These are phyloP conservation scores for Dissophora ornata DNA, from an alignment of 192 early-diverging fungal genomes.

Conservation along the genomic window DNA sequence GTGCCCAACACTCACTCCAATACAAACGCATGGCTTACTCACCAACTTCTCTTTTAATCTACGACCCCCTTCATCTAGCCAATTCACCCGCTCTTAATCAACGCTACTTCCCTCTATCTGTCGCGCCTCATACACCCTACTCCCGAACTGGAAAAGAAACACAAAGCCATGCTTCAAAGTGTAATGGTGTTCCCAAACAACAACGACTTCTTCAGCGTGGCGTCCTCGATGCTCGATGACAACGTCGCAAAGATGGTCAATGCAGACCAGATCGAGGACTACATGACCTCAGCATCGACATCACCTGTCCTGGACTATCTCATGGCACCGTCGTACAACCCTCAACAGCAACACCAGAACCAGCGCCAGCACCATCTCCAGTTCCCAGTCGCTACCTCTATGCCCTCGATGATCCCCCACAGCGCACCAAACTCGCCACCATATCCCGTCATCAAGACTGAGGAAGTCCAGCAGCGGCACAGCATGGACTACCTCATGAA, in stretches of 20 bases:
- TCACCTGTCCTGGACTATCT: constrained; percentile 45
- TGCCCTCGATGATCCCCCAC: constrained; percentile 23
- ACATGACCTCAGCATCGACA: constrained; percentile 25
- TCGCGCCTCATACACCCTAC: neutral
- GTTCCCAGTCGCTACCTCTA: constrained; percentile 5
- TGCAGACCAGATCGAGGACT: constrained; percentile 37
- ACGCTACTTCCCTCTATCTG: neutral
- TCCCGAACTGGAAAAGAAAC: neutral
- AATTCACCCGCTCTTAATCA: neutral
- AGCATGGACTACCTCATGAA: constrained; percentile 33
- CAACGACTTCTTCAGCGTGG: constrained; percentile 39
- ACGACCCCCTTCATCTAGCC: too few relatives aligned
- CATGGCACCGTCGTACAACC: constrained; percentile 27
- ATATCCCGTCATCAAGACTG: constrained; percentile 41
- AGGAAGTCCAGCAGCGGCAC: constrained; percentile 23
- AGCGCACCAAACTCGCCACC: constrained; percentile 39
- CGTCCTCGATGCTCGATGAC: constrained; percentile 27
- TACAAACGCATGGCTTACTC: too few relatives aligned
- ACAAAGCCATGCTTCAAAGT: constrained; percentile 44
- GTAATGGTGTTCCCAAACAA: constrained; percentile 40
- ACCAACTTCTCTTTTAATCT: too few relatives aligned
- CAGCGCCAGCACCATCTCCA: constrained; percentile 37
- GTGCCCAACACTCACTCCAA: too few relatives aligned
- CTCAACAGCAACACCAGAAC: constrained; percentile 27
- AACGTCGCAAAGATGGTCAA: constrained; percentile 34